A percentile compares a stretch with the other conserved stretches of the same genome.
Evolutionary conservation across 768 basidiomycete genomes (phyloP).

Genomic region (Mycena indigotica): DNA sequence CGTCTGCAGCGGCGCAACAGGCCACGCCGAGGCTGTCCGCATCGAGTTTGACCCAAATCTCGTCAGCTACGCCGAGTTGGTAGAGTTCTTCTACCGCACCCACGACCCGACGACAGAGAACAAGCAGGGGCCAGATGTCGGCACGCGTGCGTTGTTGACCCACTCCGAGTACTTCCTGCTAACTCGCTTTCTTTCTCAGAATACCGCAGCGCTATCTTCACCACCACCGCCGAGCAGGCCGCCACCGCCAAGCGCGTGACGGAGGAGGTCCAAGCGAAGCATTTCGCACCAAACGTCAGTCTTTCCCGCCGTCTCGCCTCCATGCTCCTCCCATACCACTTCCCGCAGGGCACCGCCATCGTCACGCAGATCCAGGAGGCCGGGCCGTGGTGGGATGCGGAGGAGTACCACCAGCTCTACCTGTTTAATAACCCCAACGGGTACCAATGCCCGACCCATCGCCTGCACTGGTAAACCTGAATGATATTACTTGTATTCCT

Average conservation of each 20-base stretch:
- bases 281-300: constrained; percentile 55
- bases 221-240: constrained; percentile 58
- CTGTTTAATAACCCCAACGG: constrained; percentile 66
- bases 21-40: constrained; percentile 72
- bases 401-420: constrained; percentile 66
- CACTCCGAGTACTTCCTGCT: no score
- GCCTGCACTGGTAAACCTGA: constrained; percentile 51
- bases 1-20: constrained; percentile 66
- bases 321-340: neutral
- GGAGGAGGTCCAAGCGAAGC: constrained; percentile 66
- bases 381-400: constrained; percentile 62
- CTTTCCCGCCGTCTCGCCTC: neutral
- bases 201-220: constrained; percentile 79
- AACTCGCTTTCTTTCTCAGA: no score
- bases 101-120: constrained; percentile 73
- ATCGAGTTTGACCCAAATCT: constrained; percentile 65
- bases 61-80: constrained; percentile 69
- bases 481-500: neutral
- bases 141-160: constrained; percentile 51
- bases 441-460: constrained; percentile 75
- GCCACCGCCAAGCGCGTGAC: constrained; percentile 62
- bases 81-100: constrained; percentile 79
- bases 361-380: constrained; percentile 61
- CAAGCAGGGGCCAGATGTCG: constrained; percentile 59
- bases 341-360: constrained; percentile 45